Conservation (phyloP, 2,329 filamentous ascomycete species). For the Paramyrothecium sp. region DNA sequence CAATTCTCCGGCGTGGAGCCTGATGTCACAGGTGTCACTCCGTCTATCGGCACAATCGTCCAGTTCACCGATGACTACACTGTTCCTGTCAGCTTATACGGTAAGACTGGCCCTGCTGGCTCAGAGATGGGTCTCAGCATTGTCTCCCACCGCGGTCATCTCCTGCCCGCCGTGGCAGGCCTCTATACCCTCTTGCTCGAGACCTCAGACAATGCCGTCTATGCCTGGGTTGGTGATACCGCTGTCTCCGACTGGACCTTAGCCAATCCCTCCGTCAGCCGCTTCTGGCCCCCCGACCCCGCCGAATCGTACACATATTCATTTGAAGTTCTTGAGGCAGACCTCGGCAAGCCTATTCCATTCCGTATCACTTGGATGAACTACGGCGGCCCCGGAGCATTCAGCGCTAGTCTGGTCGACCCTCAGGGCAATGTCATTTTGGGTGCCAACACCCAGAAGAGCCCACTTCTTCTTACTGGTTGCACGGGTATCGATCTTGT, state of each 20-base stretch:
- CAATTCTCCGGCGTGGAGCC: neutral
- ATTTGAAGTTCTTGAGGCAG: neutral
- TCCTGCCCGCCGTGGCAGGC: neutral
- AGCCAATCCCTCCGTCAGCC: neutral
- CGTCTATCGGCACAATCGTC: neutral
- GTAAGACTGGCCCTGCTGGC: neutral
- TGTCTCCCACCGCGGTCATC: neutral
- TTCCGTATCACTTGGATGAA: neutral
- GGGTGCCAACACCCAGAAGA: neutral
- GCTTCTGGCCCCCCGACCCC: neutral
- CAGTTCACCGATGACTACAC: neutral
- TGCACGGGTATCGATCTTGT: neutral
- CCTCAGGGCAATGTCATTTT: neutral
- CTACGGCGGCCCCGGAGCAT: neutral
- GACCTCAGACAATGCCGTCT: neutral
- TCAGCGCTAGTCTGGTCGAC: neutral
- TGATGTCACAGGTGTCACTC: neutral
- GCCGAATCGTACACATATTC: neutral
- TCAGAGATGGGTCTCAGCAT: neutral
- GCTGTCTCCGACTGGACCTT: neutral
- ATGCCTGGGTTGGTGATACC: neutral
- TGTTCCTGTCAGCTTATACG: neutral
- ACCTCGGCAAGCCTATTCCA: neutral
- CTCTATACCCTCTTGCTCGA: neutral
- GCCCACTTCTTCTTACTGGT: neutral